Base-by-base conservation (phyloP, 306 rosid genomes). In the Pachyrhizus erosus region DNA sequence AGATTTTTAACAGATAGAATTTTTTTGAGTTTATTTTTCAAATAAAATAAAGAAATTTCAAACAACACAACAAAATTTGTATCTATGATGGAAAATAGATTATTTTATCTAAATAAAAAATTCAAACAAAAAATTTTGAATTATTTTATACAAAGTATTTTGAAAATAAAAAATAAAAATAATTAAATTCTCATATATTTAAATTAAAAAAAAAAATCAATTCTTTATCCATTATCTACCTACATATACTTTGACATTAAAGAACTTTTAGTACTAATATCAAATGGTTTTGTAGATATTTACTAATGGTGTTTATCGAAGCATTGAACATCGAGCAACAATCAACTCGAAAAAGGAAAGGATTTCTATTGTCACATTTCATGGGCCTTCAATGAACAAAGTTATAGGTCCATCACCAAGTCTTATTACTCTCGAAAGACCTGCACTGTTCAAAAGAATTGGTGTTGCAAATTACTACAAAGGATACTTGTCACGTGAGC, bases 271-370 rank as follows among this genome's bases (percentile, higher is more conserved):
- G n/a, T n/a, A 17, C 2, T 20, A 7, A 20, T 54, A 11, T 54
- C 15, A 52, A 39, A 75, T 75, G 46, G 0, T 66, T 55, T 43
- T 23, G 64, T 81, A 82, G 85, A 68, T 82, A 67, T 5, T 82
- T 24, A 82, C 86, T 0, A 82, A 82, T 43, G 86, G 86, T 5
- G 68, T 69, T 68, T 76, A 82, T 20, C 71, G 66, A 13, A 82
- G 86, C 43, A 23, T 76, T 57, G 86, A 82, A 11, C 82, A 76
- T 76, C 29, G 82, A 68, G 86, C 66, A 76, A 68, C 11, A 0
- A 18, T 82, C 3, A 82, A 82, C 37, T 55, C 65, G 10, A 27
- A 5, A 14, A 82, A 76, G 70, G 73, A 82, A 40, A 82, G 86
- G 73, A 68, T 82, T 12, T 82, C 86, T 13, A 33, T 82, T 33